Evolutionary conservation across 2,329 filamentous ascomycete species (phyloP).

Genomic region (Claviceps spartinae): DNA sequence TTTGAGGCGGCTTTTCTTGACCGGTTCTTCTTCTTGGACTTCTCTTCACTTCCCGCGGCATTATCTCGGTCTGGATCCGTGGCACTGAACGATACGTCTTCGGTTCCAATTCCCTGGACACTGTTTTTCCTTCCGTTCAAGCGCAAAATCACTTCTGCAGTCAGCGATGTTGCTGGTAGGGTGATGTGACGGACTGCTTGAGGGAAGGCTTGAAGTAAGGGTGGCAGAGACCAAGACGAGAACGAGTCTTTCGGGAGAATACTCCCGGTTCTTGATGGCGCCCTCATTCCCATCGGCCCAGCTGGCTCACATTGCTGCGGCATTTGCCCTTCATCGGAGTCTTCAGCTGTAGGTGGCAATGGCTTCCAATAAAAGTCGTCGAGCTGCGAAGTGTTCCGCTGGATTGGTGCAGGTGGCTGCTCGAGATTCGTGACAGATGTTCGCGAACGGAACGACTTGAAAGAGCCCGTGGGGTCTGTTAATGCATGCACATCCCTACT

Average conservation of each 20-base stretch:
- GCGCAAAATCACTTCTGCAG: slow-evolving; percentile 56
- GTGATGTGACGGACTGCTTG: slow-evolving; percentile 67
- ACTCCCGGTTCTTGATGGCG: slow-evolving; percentile 9
- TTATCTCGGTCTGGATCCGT: not conserved
- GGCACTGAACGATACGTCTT: slow-evolving; percentile 6
- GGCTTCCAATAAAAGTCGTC: slow-evolving; percentile 24
- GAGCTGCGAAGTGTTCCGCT: slow-evolving; percentile 7
- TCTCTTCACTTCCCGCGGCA: slow-evolving; percentile 17
- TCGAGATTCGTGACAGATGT: slow-evolving; percentile 23
- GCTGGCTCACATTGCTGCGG: slow-evolving; percentile 4
- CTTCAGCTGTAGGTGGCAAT: slow-evolving; percentile 12
- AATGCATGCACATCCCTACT: slow-evolving; percentile 21
- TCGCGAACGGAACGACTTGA: slow-evolving; percentile 26
- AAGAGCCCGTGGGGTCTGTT: slow-evolving; percentile 16
- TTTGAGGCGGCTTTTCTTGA: slow-evolving; percentile 26
- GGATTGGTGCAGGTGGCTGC: slow-evolving; percentile 26
- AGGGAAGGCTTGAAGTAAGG: slow-evolving; percentile 75
- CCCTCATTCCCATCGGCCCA: slow-evolving; percentile 6
- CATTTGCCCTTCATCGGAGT: slow-evolving; percentile 6
- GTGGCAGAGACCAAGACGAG: slow-evolving; percentile 51
- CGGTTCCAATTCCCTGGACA: slow-evolving; percentile 1
- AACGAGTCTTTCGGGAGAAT: slow-evolving; percentile 17
- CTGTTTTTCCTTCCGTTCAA: slow-evolving; percentile 36
- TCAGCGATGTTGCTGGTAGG: slow-evolving; percentile 51
- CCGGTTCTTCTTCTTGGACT: slow-evolving; percentile 33